Evolutionary conservation across 805 yeast genomes (phyloP).

Genomic region (Candida pseudofarinosa): DNA sequence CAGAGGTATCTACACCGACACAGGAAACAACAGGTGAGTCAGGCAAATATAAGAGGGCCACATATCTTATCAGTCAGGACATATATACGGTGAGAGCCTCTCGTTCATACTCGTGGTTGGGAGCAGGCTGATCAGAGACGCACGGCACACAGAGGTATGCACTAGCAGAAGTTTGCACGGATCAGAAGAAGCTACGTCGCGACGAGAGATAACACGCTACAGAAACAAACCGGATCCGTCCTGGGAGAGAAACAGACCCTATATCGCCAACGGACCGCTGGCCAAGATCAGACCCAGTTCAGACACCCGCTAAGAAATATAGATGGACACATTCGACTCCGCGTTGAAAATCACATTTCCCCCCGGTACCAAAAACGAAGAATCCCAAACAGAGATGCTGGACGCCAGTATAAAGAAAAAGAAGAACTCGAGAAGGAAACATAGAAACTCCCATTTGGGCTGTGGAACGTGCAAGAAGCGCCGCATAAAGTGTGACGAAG

Average conservation of each 20-base stretch:
- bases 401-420: slow-evolving; percentile 14
- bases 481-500: slow-evolving; percentile 50
- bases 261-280: no score
- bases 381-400: slow-evolving; percentile 4
- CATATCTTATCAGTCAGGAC: no score
- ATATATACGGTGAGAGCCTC: no score
- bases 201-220: neutral
- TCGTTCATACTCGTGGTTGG: no score
- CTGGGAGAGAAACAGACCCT: neutral
- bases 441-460: slow-evolving; percentile 70
- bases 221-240: neutral
- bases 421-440: slow-evolving; percentile 52
- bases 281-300: no score
- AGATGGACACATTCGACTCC: slow-evolving; percentile 23
- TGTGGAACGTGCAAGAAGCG: slow-evolving; percentile 59
- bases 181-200: neutral
- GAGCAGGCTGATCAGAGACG: no score
- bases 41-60: no score
- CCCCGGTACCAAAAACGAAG: slow-evolving; percentile 23
- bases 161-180: neutral
- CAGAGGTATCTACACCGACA: no score
- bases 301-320: no score
- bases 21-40: no score
- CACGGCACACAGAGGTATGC: neutral
- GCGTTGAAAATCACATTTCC: slow-evolving; percentile 35